Evolutionary conservation across 192 early-diverging fungal species (phyloP), one percentile per base, ranked within the genome.

Genomic region (Ambispora gerdemannii): DNA sequence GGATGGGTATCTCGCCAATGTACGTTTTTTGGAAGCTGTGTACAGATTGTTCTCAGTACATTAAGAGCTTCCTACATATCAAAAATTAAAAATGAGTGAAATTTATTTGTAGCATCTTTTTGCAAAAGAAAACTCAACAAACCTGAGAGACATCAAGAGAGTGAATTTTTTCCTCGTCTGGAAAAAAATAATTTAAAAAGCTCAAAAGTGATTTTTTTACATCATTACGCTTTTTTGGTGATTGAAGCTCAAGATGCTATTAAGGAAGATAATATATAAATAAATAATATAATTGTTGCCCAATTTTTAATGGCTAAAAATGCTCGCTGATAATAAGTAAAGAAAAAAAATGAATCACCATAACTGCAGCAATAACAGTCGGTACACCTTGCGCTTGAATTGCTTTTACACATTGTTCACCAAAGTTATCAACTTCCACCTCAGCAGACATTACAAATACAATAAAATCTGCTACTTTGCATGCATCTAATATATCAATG

Each of bases 401-500:
- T 31, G 91, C 86, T 35, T 84, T 83, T 75, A 99, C 74, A 61
- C 88, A 87, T 64, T 83, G 83, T 75, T 93, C 89, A 47, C 97
- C 97, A 85, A 96, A 96, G 36, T 82, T 83, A 75, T 97, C 97
- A 7, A 98, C 97, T 75, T 97, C 95, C 10, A 89, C 88, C 3
- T 88, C 84, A 17, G 94, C 92, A 50, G 93, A 95, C 72, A 98
- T 75, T 1, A 91, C 84, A 74, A 94, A 89, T 59, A 98, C 69
- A 68, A 92, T 83, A 72, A 92, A 95, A 75, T 98, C 97, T 36
- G 93, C 93, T 0, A 95, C 89, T 78, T 93, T 95, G 75, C 90
- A 87, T 2, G 87, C 90, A 77, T 97, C 93, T 66, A 98, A 74
- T 36, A 96, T 88, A 43, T 92, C 89, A 63, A 93, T 77, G 49